phyloP scores from a whole-genome alignment of 2,329 filamentous ascomycete species.

The Cercospora janseana region DNA sequence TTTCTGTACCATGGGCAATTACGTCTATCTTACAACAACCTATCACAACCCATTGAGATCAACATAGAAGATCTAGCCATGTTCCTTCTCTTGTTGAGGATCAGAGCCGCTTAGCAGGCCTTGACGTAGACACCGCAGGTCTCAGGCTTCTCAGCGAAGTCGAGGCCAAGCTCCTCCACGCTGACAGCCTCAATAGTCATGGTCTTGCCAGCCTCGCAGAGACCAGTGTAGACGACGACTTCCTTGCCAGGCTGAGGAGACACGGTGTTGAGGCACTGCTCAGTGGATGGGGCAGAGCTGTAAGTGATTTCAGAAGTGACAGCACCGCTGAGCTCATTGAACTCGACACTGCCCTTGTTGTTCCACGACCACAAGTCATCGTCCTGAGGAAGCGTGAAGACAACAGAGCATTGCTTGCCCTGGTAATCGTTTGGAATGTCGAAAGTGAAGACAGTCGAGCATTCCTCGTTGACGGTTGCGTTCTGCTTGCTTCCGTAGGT shows the following conservation, averaged over 20 bases:
- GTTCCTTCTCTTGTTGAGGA: no score
- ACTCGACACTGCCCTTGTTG: conserved; percentile 25
- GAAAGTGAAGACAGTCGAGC: conserved; percentile 67
- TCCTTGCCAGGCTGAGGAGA: conserved; percentile 31
- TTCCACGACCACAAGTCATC: conserved; percentile 56
- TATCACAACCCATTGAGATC: no score
- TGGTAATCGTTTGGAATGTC: conserved; percentile 56
- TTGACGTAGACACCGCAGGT: conserved; percentile 16
- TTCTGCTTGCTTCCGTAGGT: conserved; percentile 56
- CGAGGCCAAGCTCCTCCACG: conserved; percentile 23
- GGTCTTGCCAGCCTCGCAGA: conserved; percentile 31
- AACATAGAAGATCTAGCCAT: no score
- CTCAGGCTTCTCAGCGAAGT: conserved; percentile 27
- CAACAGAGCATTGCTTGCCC: conserved; percentile 61
- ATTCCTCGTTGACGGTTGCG: conserved; percentile 55
- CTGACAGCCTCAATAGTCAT: conserved; percentile 27
- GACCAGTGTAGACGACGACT: conserved; percentile 29
- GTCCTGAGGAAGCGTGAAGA: conserved; percentile 64
- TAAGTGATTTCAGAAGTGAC: conserved; percentile 49
- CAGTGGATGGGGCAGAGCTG: conserved; percentile 20
- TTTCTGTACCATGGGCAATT: no score
- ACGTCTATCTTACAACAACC: no score
- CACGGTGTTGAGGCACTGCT: conserved; percentile 16
- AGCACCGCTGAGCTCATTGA: conserved; percentile 43
- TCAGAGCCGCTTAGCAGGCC: conserved; percentile 9